These are phyloP conservation scores for Blastobotrys raffinosifermentans DNA, from an alignment of 1,139 yeast genomes.

Conservation along the genomic window DNA sequence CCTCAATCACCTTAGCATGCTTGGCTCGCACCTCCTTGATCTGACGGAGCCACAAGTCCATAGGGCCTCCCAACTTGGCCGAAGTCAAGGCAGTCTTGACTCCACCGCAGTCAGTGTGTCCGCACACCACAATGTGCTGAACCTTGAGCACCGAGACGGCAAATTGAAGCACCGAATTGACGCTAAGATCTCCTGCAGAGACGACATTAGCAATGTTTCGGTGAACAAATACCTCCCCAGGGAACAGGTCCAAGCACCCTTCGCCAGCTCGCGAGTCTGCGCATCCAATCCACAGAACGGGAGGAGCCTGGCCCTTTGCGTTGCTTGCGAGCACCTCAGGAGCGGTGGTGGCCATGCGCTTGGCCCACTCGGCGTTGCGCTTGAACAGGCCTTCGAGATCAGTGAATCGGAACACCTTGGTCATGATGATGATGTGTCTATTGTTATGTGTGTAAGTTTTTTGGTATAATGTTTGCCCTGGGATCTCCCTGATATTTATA, in stretches of 20 bases:
- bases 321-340: slow-evolving; percentile 64
- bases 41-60: slow-evolving; percentile 74
- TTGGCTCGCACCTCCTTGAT: slow-evolving; percentile 64
- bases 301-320: slow-evolving; percentile 85
- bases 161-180: slow-evolving; percentile 81
- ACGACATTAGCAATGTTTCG: slow-evolving; percentile 87
- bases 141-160: slow-evolving; percentile 87
- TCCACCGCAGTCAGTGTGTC: slow-evolving; percentile 99
- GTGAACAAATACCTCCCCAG: slow-evolving; percentile 94
- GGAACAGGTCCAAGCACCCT: slow-evolving; percentile 62
- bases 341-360: slow-evolving; percentile 50
- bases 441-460: too few species aligned
- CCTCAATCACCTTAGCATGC: slow-evolving; percentile 38
- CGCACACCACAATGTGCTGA: slow-evolving; percentile 79
- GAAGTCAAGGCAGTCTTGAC: slow-evolving; percentile 77
- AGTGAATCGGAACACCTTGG: neutral
- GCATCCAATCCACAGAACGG: slow-evolving; percentile 94
- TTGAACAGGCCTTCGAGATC: slow-evolving; percentile 54
- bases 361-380: slow-evolving; percentile 66
- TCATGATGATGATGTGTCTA: too few species aligned
- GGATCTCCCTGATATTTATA: too few species aligned
- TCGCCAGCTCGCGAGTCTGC: slow-evolving; percentile 92
- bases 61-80: slow-evolving; percentile 64
- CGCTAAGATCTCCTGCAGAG: slow-evolving; percentile 63
- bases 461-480: too few species aligned